Conservation (phyloP, 2,329 filamentous ascomycete genomes). For the Aspergillus jensenii region DNA sequence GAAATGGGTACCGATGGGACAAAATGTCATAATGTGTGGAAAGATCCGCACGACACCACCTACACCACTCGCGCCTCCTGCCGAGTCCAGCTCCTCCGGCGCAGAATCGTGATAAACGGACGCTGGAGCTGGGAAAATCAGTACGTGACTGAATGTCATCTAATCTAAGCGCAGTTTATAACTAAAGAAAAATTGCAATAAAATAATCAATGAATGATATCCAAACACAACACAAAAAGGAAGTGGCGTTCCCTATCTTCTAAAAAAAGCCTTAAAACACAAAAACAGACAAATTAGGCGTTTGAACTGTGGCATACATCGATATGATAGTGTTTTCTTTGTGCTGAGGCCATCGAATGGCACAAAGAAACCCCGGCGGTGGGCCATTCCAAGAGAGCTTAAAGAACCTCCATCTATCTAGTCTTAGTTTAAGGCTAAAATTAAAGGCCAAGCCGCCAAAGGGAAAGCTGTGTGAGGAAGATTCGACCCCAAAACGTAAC, state of each 20-base stretch:
- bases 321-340: neutral
- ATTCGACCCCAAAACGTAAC: neutral
- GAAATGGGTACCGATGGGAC: constrained; percentile 74
- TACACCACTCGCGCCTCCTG: neutral
- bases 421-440: neutral
- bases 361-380: neutral
- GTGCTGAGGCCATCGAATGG: neutral
- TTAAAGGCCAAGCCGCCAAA: neutral
- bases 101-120: constrained; percentile 1
- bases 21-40: constrained; percentile 81
- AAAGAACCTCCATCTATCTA: neutral
- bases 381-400: neutral
- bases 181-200: neutral
- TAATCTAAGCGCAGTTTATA: neutral
- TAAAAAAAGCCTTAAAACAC: neutral
- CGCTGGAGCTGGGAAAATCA: neutral
- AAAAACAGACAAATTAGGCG: too few relatives aligned
- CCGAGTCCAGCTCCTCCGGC: constrained; percentile 4
- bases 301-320: neutral
- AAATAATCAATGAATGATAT: neutral
- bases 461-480: neutral
- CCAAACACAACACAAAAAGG: neutral
- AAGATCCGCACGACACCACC: constrained; percentile 41
- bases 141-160: neutral
- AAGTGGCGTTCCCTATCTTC: neutral